A percentile compares a stretch with the other conserved stretches of the same genome.
Evolutionary conservation across 768 basidiomycete species (phyloP).

Genomic region (Auriscalpium orientale): DNA sequence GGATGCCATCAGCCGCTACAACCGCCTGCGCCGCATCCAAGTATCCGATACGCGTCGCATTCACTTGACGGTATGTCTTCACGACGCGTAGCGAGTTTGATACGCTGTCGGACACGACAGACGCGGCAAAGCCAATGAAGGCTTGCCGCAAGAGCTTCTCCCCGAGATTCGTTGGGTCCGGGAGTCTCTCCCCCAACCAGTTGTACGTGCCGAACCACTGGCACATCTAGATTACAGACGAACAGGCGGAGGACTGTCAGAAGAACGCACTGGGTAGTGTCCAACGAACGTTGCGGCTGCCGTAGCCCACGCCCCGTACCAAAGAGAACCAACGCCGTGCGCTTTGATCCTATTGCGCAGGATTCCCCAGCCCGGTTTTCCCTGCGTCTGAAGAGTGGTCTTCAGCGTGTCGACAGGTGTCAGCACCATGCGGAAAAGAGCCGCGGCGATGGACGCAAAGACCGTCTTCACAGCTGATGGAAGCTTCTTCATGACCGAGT

Average conservation of each 20-base stretch:
- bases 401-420: conserved; percentile 93
- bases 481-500: conserved; percentile 59
- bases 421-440: conserved; percentile 82
- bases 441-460: conserved; percentile 73
- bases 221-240: conserved; percentile 4
- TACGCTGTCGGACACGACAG: conserved; percentile 75
- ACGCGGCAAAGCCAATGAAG: conserved; percentile 86
- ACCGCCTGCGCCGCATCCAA: conserved; percentile 70
- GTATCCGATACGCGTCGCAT: conserved; percentile 76
- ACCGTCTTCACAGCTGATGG: conserved; percentile 66
- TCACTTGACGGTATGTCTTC: conserved; percentile 94
- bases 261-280: conserved; percentile 65
- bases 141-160: conserved; percentile 72
- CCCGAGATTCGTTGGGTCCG: conserved; percentile 40
- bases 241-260: background rate
- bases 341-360: conserved; percentile 59
- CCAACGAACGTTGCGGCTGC: conserved; percentile 93
- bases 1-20: conserved; percentile 65
- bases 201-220: conserved; percentile 88
- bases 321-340: conserved; percentile 72
- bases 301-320: conserved; percentile 90
- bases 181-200: conserved; percentile 59
- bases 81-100: conserved; percentile 88
- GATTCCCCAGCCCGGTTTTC: conserved; percentile 58
- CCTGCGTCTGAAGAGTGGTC: conserved; percentile 93